Base-by-base conservation (phyloP, 1,139 yeast species). In the Scheffersomyces quercinus region DNA sequence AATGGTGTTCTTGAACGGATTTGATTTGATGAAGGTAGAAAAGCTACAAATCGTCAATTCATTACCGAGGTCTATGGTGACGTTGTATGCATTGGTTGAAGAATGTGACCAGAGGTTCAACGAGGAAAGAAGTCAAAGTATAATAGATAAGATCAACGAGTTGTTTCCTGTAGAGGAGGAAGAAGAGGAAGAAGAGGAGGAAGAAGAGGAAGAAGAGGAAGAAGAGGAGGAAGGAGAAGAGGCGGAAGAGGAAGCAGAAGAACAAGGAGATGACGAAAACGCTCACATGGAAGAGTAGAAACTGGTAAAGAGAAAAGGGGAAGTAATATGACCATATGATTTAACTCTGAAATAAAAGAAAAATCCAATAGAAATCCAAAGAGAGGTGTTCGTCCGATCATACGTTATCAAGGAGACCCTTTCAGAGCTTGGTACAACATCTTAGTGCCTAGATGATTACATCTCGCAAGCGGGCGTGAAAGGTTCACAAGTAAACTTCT, bases 41-140 rank as follows among this genome's bases (percentile, higher is more conserved):
- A 83, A 85, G 56, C 69, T 93, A 35, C 97, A 91, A 64, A 80
- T 93, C 31, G 77, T 90, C 46, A 91, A 93, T 63, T 72, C 82
- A 4, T 75, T 90, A 35, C 98, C 98, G 0, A 70, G 85, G 39
- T 81, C 90, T 2, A 68, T 88, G 73, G 97, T 90, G 3, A 85
- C 81, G 35, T 73, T 93, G 44, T 89, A 82, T 62, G 75, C 93
- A 0, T 70, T 91, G 35, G 83, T 93, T 3, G 99, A 93, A 58
- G 98, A 93, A 62, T 91, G 97, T 62, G 98, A 91, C 53, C 83
- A 80, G 52, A 73, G 98, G 51, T 85, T 89, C 55, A 66, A 72
- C 15, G 87, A 84, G 46, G 85, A 80, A 1, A 76, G 81, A 45
- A 75, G 86, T 44, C 78, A 80, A 39, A 67, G 68, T 2, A 76